These are phyloP conservation scores for Cardiospermum halicacabum DNA, from an alignment of 345 rosid species.

Conservation along the genomic window DNA sequence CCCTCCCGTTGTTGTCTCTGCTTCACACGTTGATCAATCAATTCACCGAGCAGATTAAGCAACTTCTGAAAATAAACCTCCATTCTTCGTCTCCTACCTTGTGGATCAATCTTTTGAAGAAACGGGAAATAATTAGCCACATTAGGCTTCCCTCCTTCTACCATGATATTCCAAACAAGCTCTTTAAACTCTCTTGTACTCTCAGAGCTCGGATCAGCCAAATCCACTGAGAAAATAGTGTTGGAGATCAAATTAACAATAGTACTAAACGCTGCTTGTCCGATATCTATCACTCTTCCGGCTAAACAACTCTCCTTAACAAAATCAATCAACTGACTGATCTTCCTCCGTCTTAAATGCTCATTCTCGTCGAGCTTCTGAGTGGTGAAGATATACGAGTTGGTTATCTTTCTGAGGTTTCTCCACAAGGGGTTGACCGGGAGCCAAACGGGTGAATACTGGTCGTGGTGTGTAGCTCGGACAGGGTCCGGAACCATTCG, in stretches of 20 bases:
- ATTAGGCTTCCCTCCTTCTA: constrained; percentile 13
- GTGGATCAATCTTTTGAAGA: constrained; percentile 9
- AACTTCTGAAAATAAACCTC: background rate
- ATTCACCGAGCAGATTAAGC: background rate
- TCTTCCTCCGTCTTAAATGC: constrained; percentile 14
- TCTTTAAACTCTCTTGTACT: constrained; percentile 14
- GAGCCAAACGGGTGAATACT: constrained; percentile 13
- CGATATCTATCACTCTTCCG: constrained; percentile 8
- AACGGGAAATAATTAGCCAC: constrained; percentile 17
- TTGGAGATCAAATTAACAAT: constrained; percentile 23
- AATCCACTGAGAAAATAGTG: constrained; percentile 21
- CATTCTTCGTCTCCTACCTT: background rate
- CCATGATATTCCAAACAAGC: background rate
- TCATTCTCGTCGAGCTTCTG: constrained; percentile 14
- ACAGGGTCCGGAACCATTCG: constrained; percentile 18
- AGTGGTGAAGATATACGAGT: constrained; percentile 18
- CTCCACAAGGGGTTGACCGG: constrained; percentile 31
- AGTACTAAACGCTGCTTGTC: constrained; percentile 15
- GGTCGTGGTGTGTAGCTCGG: constrained; percentile 16
- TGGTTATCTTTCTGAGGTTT: constrained; percentile 23
- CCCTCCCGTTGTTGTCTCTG: background rate
- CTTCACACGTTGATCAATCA: constrained; percentile 12
- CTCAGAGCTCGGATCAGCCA: constrained; percentile 5
- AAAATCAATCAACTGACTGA: constrained; percentile 10
- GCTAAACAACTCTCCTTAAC: background rate